phyloP scores from a whole-genome alignment of 768 basidiomycete genomes.

The Kwoniella sp. region DNA sequence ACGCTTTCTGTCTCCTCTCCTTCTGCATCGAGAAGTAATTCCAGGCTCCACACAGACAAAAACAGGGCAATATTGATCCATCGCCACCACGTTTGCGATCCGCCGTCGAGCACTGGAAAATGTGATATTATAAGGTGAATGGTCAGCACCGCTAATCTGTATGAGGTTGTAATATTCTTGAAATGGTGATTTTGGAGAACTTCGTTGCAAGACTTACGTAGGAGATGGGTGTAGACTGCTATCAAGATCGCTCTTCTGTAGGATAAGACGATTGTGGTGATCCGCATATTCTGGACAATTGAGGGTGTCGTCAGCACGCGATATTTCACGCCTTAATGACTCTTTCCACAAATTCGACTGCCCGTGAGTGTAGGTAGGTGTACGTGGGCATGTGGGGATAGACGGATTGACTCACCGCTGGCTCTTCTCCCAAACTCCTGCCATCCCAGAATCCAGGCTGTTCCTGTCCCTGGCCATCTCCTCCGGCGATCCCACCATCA shows the following conservation, averaged over 20 bases:
- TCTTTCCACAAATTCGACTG: too few relatives aligned
- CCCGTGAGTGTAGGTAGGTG: too few relatives aligned
- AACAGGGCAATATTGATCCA: conserved; percentile 51
- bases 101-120: conserved; percentile 51
- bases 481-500: conserved; percentile 24
- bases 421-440: conserved; percentile 48
- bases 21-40: conserved; percentile 52
- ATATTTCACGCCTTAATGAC: too few relatives aligned
- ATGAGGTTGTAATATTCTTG: too few relatives aligned
- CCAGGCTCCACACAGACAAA: conserved; percentile 53
- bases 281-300: conserved; percentile 45
- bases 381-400: too few relatives aligned
- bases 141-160: background rate
- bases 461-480: conserved; percentile 1
- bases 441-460: conserved; percentile 52
- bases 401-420: conserved; percentile 37
- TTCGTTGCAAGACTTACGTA: conserved; percentile 46
- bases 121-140: too few relatives aligned
- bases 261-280: conserved; percentile 54
- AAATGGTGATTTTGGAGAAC: too few relatives aligned
- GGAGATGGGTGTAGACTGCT: conserved; percentile 56
- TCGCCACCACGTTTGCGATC: conserved; percentile 55
- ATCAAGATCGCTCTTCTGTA: conserved; percentile 56
- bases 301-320: too few relatives aligned
- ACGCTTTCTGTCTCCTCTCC: conserved; percentile 52